Percentiles rank a stretch among this genome's conserved stretches.
These are phyloP conservation scores for Picea abies DNA, from an alignment of 83 land plant genomes.

Conservation along the genomic window DNA sequence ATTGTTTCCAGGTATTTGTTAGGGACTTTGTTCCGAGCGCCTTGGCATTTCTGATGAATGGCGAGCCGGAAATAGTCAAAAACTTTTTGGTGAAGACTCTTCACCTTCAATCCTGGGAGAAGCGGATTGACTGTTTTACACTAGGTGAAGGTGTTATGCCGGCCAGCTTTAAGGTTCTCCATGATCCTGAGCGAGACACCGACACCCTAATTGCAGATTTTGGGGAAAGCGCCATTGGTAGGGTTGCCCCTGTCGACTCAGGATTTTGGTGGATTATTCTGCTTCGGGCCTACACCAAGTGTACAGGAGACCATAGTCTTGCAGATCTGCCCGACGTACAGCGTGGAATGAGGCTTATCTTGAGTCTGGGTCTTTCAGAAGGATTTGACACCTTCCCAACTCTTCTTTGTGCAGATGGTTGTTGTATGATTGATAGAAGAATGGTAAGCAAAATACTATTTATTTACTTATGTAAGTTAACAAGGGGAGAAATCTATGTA, in stretches of 20 bases:
- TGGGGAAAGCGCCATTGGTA: slow-evolving; percentile 82
- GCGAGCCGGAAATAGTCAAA: slow-evolving; percentile 79
- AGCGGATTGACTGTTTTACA: slow-evolving; percentile 67
- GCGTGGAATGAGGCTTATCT: slow-evolving; percentile 73
- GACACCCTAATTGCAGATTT: slow-evolving; percentile 80
- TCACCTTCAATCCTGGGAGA: slow-evolving; percentile 78
- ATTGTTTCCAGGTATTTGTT: slow-evolving; percentile 64
- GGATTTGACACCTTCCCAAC: slow-evolving; percentile 86
- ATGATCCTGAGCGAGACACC: slow-evolving; percentile 59
- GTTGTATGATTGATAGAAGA: slow-evolving; percentile 43
- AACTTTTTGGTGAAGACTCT: slow-evolving; percentile 77
- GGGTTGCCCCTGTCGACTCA: slow-evolving; percentile 83
- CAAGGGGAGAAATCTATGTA: too few relatives aligned
- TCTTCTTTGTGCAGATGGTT: slow-evolving; percentile 47
- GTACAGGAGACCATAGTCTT: slow-evolving; percentile 66
- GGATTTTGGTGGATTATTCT: slow-evolving; percentile 88
- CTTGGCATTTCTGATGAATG: slow-evolving; percentile 83
- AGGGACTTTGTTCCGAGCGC: slow-evolving; percentile 86
- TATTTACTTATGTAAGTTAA: too few relatives aligned
- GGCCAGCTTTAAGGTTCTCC: slow-evolving; percentile 80
- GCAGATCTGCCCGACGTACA: slow-evolving; percentile 71
- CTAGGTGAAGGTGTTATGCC: slow-evolving; percentile 89
- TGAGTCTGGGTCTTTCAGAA: slow-evolving; percentile 66
- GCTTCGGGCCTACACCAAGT: slow-evolving; percentile 77
- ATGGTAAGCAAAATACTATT: slow-evolving; percentile 27